Conservation (phyloP, 495 filamentous ascomycete genomes). For the Podospora fimiseda region DNA sequence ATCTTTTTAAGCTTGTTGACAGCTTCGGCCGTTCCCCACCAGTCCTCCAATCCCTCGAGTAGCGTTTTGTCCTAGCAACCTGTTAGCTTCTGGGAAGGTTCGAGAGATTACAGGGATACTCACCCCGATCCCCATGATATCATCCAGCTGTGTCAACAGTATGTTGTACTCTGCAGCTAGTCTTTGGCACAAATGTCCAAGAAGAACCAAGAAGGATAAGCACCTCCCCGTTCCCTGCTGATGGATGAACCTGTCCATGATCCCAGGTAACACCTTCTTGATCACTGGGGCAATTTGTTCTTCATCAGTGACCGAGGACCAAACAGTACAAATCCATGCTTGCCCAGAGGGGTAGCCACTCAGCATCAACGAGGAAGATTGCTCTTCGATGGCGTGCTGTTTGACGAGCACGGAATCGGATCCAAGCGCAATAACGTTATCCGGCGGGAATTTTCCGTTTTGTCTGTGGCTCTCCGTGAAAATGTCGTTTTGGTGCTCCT, state of each 20-base stretch:
- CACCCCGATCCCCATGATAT: constrained; percentile 15
- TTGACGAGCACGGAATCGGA: constrained; percentile 1
- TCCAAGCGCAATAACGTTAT: constrained; percentile 8
- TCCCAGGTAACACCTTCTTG: not conserved
- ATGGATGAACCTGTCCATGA: constrained; percentile 10
- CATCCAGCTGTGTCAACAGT: constrained; percentile 7
- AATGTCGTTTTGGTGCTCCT: no score
- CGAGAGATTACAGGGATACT: not conserved
- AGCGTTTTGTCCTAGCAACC: constrained; percentile 8
- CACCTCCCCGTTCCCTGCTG: constrained; percentile 12
- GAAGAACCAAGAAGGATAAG: constrained; percentile 9
- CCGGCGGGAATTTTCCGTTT: constrained; percentile 12
- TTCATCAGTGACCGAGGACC: not conserved
- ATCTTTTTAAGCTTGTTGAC: constrained; percentile 20
- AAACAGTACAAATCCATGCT: constrained; percentile 9
- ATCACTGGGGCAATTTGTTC: not conserved
- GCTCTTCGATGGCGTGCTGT: constrained; percentile 8
- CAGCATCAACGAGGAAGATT: constrained; percentile 6
- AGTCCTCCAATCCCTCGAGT: constrained; percentile 12
- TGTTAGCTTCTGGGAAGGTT: not conserved
- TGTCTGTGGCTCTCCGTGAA: no score
- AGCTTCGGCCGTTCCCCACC: constrained; percentile 12
- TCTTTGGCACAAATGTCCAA: constrained; percentile 12
- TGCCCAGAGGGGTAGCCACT: constrained; percentile 7
- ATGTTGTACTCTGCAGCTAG: constrained; percentile 9